A percentile compares a stretch with the other conserved stretches of the same genome.
Conservation (phyloP, 2,329 filamentous ascomycete species). For the Penicillium sp. region DNA sequence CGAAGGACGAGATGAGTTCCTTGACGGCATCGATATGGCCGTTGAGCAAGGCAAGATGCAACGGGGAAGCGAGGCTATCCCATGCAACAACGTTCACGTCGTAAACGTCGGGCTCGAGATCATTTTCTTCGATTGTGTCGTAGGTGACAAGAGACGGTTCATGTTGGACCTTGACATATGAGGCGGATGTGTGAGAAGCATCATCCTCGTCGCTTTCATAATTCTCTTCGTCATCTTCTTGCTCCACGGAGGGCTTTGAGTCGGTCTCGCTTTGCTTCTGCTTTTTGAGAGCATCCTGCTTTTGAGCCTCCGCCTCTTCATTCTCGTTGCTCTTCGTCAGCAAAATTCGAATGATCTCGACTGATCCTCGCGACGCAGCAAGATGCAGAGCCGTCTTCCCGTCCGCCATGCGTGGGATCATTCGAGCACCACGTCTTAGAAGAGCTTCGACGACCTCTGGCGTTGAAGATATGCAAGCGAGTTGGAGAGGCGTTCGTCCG, state of each 20-base stretch:
- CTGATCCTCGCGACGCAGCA: conserved; percentile 65
- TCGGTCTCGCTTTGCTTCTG: background rate
- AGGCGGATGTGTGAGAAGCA: conserved; percentile 58
- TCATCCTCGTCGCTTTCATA: conserved; percentile 2
- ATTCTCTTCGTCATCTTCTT: conserved; percentile 43
- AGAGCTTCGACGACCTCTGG: conserved; percentile 67
- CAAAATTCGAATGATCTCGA: conserved; percentile 66
- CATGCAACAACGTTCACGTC: conserved; percentile 75
- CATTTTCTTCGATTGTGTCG: conserved; percentile 50
- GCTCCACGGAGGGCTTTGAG: too few species aligned
- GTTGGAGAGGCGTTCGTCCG: conserved; percentile 72
- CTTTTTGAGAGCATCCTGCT: conserved; percentile 23
- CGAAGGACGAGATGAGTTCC: conserved; percentile 66
- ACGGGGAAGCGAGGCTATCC: conserved; percentile 69
- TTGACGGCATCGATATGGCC: conserved; percentile 68
- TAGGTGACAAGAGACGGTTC: conserved; percentile 39
- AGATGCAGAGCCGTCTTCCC: conserved; percentile 80
- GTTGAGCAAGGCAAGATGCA: conserved; percentile 73
- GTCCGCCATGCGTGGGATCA: conserved; percentile 72
- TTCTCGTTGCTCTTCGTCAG: conserved; percentile 62
- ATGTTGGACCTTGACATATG: conserved; percentile 64
- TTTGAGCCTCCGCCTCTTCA: conserved; percentile 58
- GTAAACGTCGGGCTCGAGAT: conserved; percentile 72
- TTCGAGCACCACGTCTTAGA: conserved; percentile 66
- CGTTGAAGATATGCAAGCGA: conserved; percentile 67